Evolutionary conservation across 345 rosid genomes (phyloP).

Genomic region (Sonneratia caseolaris): DNA sequence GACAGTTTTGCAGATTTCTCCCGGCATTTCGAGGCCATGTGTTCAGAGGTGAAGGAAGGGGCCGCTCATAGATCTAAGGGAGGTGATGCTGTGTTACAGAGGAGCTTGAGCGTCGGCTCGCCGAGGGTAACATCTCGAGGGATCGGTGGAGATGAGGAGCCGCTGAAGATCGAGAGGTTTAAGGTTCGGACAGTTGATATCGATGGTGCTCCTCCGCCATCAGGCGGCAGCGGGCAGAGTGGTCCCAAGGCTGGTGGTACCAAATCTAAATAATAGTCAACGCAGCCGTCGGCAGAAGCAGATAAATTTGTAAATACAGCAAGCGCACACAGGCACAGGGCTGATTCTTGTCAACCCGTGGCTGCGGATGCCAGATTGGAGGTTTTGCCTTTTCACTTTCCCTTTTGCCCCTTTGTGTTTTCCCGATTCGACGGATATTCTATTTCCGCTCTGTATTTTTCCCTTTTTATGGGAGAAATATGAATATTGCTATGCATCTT

Average conservation of each 20-base stretch:
- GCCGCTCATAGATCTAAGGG: neutral
- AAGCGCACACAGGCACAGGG: no score
- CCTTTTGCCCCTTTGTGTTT: neutral
- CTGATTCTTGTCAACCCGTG: no score
- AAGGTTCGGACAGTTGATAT: slow-evolving; percentile 26
- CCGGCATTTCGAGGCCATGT: slow-evolving; percentile 5
- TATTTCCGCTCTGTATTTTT: no score
- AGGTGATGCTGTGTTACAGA: slow-evolving; percentile 8
- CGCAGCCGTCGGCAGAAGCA: neutral
- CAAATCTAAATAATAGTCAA: slow-evolving; percentile 7
- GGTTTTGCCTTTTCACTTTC: neutral
- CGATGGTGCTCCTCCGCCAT: neutral
- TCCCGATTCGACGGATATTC: no score
- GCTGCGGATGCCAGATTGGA: no score
- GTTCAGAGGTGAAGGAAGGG: slow-evolving; percentile 11
- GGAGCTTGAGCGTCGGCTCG: slow-evolving; percentile 39
- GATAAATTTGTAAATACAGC: neutral
- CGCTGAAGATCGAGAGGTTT: slow-evolving; percentile 25
- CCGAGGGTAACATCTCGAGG: slow-evolving; percentile 7
- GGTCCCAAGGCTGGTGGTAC: slow-evolving; percentile 12
- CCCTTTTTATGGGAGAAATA: no score
- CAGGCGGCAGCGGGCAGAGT: slow-evolving; percentile 6
- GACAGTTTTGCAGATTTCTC: slow-evolving; percentile 8
- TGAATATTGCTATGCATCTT: no score
- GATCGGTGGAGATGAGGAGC: slow-evolving; percentile 9